Evolutionary conservation across 2,329 filamentous ascomycete genomes (phyloP), one percentile per base, ranked within the genome.

Genomic region (Colletotrichum paranaense): DNA sequence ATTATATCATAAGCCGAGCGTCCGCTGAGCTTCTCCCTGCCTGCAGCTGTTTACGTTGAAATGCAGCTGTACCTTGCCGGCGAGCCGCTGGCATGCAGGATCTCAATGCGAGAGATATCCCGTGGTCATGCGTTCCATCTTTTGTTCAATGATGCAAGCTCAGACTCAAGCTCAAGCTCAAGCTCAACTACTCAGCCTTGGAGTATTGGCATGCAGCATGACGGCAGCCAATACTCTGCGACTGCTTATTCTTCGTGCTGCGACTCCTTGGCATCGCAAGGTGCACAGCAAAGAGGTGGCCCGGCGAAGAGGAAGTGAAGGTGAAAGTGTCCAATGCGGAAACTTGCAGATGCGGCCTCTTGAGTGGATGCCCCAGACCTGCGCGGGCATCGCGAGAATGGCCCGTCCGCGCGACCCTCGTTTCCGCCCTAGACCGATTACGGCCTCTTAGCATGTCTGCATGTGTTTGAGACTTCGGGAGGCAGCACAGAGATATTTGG

Each of bases 261-360:
- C 59, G 32, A 56, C 22, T 55, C 60, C 67, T 73, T 73, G 67
- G 70, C 70, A 59, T 22, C 22, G 14, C 19, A 49, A 49, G 42
- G 46, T 16, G 6, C 12, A 35, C 26, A 57, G 22, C 30, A 30
- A 22, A 9, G 24, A 28, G 11, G 52, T 8, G 42, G 19, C 32
- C 32, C 32, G 32, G 32, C 11, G 24, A 42, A 42, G 42, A 24
- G 24, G 38, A 16, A 9, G 24, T 22, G 4, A 30, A 24, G 26
- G n/a, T 12, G 28, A n/a, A 9, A 19, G 65, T 26, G 22, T 52
- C 16, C 38, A 66, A 30, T 49, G 42, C 42, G 42, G 42, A 16
- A 16, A 66, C 42, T 28, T 6, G 62, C 28, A 49, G 52, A 38
- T 70, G 67, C 24, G 46, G 5, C 38, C 38, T 35, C 38, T 42